Evolutionary conservation across 2,329 filamentous ascomycete species (phyloP).

Genomic region (Monilinia vaccinii-corymbosi): DNA sequence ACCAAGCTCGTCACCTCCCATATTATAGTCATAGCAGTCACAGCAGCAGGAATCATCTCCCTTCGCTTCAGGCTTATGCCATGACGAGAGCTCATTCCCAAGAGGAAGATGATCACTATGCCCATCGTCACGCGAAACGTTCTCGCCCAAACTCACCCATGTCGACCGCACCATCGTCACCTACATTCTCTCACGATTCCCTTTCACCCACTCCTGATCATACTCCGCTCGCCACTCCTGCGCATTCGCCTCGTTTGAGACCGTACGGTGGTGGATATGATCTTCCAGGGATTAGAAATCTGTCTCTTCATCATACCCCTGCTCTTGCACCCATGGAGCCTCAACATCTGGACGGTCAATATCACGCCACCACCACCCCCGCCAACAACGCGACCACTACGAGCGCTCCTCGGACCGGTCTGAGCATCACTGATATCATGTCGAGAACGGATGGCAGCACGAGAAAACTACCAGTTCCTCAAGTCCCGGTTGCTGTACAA

Average conservation of each 20-base stretch:
- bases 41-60: conserved; percentile 38
- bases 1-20: conserved; percentile 43
- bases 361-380: conserved; percentile 41
- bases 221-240: conserved; percentile 94
- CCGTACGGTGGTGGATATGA: conserved; percentile 64
- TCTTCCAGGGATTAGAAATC: conserved; percentile 73
- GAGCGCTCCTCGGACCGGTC: conserved; percentile 46
- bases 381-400: conserved; percentile 38
- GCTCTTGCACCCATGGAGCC: conserved; percentile 62
- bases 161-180: conserved; percentile 90
- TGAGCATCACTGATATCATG: conserved; percentile 88
- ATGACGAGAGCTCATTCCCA: conserved; percentile 87
- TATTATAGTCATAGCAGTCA: conserved; percentile 41
- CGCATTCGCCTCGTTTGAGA: conserved; percentile 84
- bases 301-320: conserved; percentile 55
- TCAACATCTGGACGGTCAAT: conserved; percentile 28
- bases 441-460: conserved; percentile 78
- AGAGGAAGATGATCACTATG: conserved; percentile 69
- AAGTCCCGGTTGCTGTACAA: conserved; percentile 79
- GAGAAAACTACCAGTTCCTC: conserved; percentile 82
- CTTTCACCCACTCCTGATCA: conserved; percentile 92
- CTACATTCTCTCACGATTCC: conserved; percentile 93
- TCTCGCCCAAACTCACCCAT: conserved; percentile 90
- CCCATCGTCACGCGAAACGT: conserved; percentile 69
- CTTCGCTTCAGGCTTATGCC: conserved; percentile 68